Percentiles rank a stretch among this genome's conserved stretches.
Evolutionary conservation across 176 grass and related monocot species (phyloP).

Genomic region (Oryza australiensis): DNA sequence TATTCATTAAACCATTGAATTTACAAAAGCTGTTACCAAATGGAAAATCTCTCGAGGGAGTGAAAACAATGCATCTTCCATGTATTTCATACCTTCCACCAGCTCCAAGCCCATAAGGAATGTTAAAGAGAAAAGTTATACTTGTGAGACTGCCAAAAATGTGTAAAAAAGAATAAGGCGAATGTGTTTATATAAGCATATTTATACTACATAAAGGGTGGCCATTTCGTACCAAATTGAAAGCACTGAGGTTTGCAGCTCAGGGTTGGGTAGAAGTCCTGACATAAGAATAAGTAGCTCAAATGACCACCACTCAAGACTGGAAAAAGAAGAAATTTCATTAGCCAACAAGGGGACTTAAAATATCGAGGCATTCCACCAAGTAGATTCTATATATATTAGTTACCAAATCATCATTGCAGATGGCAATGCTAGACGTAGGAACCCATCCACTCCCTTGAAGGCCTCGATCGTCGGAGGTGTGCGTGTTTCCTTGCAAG

Average conservation of each 20-base stretch:
- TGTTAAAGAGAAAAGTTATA: conserved; percentile 52
- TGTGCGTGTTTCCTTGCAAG: conserved; percentile 58
- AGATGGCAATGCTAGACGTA: conserved; percentile 70
- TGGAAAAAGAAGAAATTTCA: conserved; percentile 24
- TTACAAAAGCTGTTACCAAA: neutral
- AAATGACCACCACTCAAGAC: conserved; percentile 94
- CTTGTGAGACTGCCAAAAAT: conserved; percentile 64
- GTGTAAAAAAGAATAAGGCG: neutral
- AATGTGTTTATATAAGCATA: neutral
- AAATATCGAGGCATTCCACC: neutral
- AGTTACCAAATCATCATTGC: conserved; percentile 86
- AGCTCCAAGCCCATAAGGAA: conserved; percentile 73
- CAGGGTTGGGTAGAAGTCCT: conserved; percentile 75
- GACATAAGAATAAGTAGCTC: conserved; percentile 85
- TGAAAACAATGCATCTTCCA: neutral
- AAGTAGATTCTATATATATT: neutral
- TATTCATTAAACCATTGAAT: conserved; percentile 16
- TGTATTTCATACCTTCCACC: conserved; percentile 63
- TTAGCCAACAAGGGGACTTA: neutral
- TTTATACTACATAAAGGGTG: neutral
- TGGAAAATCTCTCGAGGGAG: neutral
- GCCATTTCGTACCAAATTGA: conserved; percentile 66
- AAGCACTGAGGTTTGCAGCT: conserved; percentile 85
- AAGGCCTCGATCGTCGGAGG: conserved; percentile 50
- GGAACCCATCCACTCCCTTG: conserved; percentile 54